A percentile compares a stretch with the other conserved stretches of the same genome.
Evolutionary conservation across 2,329 filamentous ascomycete genomes (phyloP).

Genomic region (Tolypocladium amazonense): DNA sequence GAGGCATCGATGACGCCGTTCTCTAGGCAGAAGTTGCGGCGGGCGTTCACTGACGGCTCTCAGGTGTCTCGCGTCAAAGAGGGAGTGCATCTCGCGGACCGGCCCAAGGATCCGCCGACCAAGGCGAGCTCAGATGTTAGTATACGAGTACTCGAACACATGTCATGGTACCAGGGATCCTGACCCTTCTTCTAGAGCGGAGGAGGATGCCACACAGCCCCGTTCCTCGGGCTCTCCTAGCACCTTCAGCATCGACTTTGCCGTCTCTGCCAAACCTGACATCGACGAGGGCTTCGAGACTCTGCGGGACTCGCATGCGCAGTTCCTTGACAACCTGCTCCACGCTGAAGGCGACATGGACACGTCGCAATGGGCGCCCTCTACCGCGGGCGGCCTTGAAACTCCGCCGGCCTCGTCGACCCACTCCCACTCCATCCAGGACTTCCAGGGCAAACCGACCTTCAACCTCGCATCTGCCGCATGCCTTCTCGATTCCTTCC

Average conservation of each 20-base stretch:
- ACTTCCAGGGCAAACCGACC: slow-evolving; percentile 35
- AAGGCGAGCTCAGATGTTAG: slow-evolving; percentile 32
- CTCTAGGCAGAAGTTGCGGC: neutral
- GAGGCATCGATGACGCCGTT: slow-evolving; percentile 3
- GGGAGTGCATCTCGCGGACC: slow-evolving; percentile 41
- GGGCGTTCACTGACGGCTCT: neutral
- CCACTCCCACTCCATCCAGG: slow-evolving; percentile 22
- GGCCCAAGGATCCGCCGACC: slow-evolving; percentile 38
- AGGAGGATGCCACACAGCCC: slow-evolving; percentile 6
- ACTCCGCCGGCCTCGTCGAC: slow-evolving; percentile 16
- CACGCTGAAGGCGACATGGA: slow-evolving; percentile 15
- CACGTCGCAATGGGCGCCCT: slow-evolving; percentile 7
- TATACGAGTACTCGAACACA: neutral
- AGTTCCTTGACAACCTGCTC: slow-evolving; percentile 29
- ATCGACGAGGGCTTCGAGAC: slow-evolving; percentile 27
- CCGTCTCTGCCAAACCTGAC: slow-evolving; percentile 29
- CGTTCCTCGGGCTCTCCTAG: slow-evolving; percentile 28
- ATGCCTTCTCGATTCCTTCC: slow-evolving; percentile 32
- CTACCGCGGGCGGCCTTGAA: slow-evolving; percentile 11
- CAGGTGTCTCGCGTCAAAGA: slow-evolving; percentile 41
- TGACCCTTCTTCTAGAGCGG: neutral
- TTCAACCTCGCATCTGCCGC: slow-evolving; percentile 46
- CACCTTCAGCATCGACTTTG: slow-evolving; percentile 43
- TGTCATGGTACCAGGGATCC: neutral
- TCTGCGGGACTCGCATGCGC: slow-evolving; percentile 31